Evolutionary conservation across 2,329 filamentous ascomycete species (phyloP), one percentile per base, ranked within the genome.

Genomic region (Pseudogymnoascus sp.): DNA sequence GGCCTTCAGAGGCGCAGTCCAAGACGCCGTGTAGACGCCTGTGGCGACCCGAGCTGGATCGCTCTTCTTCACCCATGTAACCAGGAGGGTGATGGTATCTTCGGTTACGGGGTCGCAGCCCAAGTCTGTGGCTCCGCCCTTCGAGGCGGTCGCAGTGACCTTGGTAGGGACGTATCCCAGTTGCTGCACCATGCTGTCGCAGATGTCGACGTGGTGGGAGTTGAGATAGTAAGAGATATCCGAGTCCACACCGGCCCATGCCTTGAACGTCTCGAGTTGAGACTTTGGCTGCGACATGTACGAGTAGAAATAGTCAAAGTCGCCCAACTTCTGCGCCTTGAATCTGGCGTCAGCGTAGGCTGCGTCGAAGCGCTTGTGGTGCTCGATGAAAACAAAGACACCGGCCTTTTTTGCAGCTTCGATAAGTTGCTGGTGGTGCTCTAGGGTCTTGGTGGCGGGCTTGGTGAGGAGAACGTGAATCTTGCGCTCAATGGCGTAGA

Each of bases 251-350:
- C 92, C 92, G 0, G 92, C 92, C 92, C 92, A 96, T 2, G 91
- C 88, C 76, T 91, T 92, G 85, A 96, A 96, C 0, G 92, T 96
- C 79, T 95, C 89, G 57, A 96, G 83, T 77, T 96, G 92, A 58
- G 82, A 90, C 78, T 95, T 96, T 63, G 88, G 89, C 79, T 96
- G 92, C 58, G 86, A 90, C 92, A 96, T 96, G 83, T 97, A 97
- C 69, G 85, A 88, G 82, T 96, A 97, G 74, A 96, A 97, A 81
- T 97, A 97, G 80, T 96, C 96, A 85, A 97, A 97, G 76, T 96
- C 91, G 66, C 92, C 92, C 6, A 97, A 79, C 60, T 80, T 85
- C 71, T 84, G 78, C 12, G 90, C 90, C 68, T 88, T 86, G 77
- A 87, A 87, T 58, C 87, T 84, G 12, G 93, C 93, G 74, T 97